Conservation (phyloP, 176 grass and related monocot genomes). For the Sorghum bicolor region DNA sequence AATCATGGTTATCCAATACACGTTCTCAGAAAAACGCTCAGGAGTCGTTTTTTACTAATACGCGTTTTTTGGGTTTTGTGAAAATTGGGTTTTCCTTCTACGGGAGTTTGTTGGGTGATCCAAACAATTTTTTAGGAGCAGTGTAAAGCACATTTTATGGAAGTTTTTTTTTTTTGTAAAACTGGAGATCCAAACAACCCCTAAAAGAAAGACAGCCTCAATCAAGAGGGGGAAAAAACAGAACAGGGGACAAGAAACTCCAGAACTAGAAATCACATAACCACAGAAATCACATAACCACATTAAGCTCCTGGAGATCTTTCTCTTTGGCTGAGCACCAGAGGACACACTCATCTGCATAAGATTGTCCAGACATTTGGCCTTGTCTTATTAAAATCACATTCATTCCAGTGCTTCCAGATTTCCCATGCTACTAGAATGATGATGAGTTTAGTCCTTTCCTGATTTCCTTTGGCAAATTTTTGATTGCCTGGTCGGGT, state of each 20-base stretch:
- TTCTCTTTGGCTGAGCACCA: background rate
- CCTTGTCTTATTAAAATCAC: background rate
- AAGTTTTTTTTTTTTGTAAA: no score
- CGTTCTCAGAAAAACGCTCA: no score
- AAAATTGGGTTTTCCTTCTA: no score
- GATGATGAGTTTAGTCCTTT: background rate
- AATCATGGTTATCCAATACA: no score
- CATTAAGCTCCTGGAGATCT: background rate
- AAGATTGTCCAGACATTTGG: background rate
- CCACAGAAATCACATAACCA: background rate
- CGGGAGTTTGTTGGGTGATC: no score
- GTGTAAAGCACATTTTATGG: no score
- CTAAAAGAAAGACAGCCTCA: background rate
- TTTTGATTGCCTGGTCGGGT: background rate
- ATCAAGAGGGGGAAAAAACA: background rate
- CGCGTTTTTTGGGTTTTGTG: no score
- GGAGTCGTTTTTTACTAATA: no score
- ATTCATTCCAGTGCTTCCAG: background rate
- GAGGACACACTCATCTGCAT: background rate
- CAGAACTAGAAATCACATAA: background rate
- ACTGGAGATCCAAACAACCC: no score
- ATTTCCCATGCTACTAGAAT: background rate
- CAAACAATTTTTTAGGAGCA: no score
- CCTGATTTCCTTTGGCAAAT: background rate
- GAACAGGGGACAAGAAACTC: background rate